Conservation (phyloP, 768 basidiomycete species). For the Sarcomyxa edulis region DNA sequence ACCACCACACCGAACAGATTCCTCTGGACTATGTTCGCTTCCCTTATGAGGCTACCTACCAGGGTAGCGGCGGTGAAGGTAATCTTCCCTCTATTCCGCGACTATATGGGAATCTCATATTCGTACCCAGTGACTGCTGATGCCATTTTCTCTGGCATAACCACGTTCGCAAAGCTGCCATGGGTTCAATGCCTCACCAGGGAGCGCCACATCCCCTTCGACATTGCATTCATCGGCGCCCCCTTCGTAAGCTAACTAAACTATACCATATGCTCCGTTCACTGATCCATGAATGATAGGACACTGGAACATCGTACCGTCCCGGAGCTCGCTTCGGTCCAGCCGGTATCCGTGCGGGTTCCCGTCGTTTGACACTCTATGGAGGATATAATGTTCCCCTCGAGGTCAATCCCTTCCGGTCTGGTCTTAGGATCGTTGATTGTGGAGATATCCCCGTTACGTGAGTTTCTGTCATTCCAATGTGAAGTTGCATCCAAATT, state of each 20-base stretch:
- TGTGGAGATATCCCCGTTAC: constrained; percentile 78
- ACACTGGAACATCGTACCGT: constrained; percentile 72
- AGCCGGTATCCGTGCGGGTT: constrained; percentile 76
- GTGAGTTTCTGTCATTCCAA: constrained; percentile 17
- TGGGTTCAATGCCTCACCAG: constrained; percentile 75
- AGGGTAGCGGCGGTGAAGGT: constrained; percentile 55
- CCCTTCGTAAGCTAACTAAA: constrained; percentile 51
- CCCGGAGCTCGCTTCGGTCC: constrained; percentile 86
- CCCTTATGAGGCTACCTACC: constrained; percentile 58
- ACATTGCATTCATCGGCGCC: constrained; percentile 80
- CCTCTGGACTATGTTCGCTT: constrained; percentile 65
- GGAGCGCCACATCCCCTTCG: constrained; percentile 52
- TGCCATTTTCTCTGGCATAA: constrained; percentile 76
- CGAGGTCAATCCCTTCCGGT: constrained; percentile 63
- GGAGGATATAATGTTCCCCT: constrained; percentile 80
- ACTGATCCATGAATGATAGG: constrained; percentile 26
- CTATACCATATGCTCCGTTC: not conserved
- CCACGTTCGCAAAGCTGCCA: constrained; percentile 84
- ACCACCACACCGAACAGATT: constrained; percentile 47
- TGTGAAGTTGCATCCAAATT: not conserved
- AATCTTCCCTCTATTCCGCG: not conserved
- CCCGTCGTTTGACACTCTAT: constrained; percentile 67
- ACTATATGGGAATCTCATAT: not conserved
- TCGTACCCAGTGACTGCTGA: constrained; percentile 60
- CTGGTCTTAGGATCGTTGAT: constrained; percentile 66